Evolutionary conservation across 805 yeast species (phyloP), one percentile per base, ranked within the genome.

Genomic region (Komagataella pseudopastoris): DNA sequence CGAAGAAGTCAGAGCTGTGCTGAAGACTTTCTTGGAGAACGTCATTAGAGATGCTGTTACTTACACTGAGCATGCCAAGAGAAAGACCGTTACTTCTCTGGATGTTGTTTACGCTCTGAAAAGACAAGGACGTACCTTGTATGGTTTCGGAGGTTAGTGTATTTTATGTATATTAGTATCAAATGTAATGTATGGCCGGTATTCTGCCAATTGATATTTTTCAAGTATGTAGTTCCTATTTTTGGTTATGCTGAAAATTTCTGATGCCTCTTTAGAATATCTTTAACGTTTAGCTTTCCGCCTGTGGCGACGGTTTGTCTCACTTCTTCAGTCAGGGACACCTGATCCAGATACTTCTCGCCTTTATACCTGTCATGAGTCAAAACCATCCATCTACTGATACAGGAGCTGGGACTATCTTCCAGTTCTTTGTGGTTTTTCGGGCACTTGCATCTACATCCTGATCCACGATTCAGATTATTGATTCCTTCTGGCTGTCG

Each of bases 51-150:
- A 93, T 66, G 98, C 99, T 66, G 97, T 93, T 67, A 89, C 97
- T 66, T 91, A 91, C 81, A 93, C 99, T 62, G 98, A 93, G 78
- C 98, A 91, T 85, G 99, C 98, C 67, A 93, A 93, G 93, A 89
- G 99, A 85, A 91, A 91, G 89, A 93, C 99, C 60, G 98, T 91
- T 66, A 91, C 99, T 63, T 90, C 99, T 57, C 82, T 91, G 69
- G 99, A 91, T 71, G 98, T 91, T 63, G 98, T 91, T 67, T 91
- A 91, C 75, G 98, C 98, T 67, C 86, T 91, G 77, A 91, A 91
- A 93, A 89, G 98, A 85, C 97, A 93, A 81, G 99, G 99, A 71
- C 87, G 98, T 80, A 93, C 98, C 77, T 84, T 93, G 74, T 91
- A 91, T 73, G 98, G 98, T 90, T 93, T 91, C 86, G 98, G 98